These are phyloP conservation scores for Astrothelium subdiscretum DNA, from an alignment of 495 filamentous ascomycete genomes.

Conservation along the genomic window DNA sequence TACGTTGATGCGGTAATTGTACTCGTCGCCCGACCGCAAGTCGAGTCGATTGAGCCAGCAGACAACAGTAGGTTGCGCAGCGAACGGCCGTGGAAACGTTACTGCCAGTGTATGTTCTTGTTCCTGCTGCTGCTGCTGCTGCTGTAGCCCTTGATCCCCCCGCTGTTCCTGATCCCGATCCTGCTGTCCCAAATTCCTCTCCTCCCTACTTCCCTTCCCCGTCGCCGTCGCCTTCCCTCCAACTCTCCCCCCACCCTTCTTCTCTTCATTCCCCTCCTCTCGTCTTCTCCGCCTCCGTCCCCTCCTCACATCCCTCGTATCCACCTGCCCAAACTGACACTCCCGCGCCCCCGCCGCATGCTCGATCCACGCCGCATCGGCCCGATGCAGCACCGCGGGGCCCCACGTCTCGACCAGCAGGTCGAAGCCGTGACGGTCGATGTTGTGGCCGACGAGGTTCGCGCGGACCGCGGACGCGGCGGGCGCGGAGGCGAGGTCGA, in stretches of 20 bases:
- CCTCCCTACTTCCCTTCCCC: too few relatives aligned
- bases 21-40: background rate
- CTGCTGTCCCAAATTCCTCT: too few relatives aligned
- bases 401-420: constrained; percentile 13
- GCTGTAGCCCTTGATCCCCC: background rate
- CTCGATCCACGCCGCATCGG: constrained; percentile 12
- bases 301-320: background rate
- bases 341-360: constrained; percentile 8
- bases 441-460: constrained; percentile 10
- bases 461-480: constrained; percentile 3
- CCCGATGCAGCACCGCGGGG: constrained; percentile 2
- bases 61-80: constrained; percentile 4
- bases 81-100: constrained; percentile 10
- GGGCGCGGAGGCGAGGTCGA: constrained; percentile 7
- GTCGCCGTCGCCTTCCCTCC: too few relatives aligned
- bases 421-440: constrained; percentile 5
- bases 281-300: background rate
- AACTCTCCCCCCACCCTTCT: too few relatives aligned
- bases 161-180: too few relatives aligned
- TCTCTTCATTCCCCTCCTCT: background rate
- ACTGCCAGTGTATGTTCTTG: background rate
- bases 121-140: background rate
- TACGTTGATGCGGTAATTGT: constrained; percentile 9
- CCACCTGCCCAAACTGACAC: constrained; percentile 9
- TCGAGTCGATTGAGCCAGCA: constrained; percentile 18